Percentiles rank a stretch among this genome's conserved stretches.
Conservation (phyloP, 2,329 filamentous ascomycete genomes). For the Pseudocercospora ulei region DNA sequence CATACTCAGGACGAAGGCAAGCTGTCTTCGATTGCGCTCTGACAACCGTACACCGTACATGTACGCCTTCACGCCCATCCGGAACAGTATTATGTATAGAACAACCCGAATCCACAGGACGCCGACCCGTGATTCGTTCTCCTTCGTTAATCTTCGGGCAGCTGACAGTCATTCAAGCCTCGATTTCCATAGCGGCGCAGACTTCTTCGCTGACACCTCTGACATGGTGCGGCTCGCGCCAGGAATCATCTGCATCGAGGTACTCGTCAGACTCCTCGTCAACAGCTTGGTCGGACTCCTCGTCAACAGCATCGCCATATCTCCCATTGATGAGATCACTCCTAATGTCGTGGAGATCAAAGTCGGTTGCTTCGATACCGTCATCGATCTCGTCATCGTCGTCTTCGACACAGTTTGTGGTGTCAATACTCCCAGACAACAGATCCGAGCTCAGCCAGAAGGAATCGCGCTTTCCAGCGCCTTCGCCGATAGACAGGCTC, state of each 20-base stretch:
- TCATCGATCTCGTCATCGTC: conserved; percentile 33
- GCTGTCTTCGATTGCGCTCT: too few species aligned
- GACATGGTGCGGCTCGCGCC: conserved; percentile 19
- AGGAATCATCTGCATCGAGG: conserved; percentile 12
- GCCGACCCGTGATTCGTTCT: too few species aligned
- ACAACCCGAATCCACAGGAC: background rate
- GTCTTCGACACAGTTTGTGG: conserved; percentile 28
- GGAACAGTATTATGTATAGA: background rate
- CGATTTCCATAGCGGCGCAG: conserved; percentile 31
- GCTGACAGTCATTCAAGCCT: conserved; percentile 10
- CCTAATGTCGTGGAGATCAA: conserved; percentile 33
- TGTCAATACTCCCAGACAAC: conserved; percentile 23
- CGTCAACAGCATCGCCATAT: conserved; percentile 24
- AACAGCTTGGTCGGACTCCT: conserved; percentile 20
- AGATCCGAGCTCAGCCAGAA: conserved; percentile 75
- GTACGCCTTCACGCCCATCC: background rate
- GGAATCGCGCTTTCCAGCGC: conserved; percentile 67
- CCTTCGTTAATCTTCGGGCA: too few species aligned
- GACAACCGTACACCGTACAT: conserved; percentile 7
- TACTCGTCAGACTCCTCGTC: conserved; percentile 19
- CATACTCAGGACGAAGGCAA: background rate
- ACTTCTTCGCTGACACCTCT: conserved; percentile 31
- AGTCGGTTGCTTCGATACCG: conserved; percentile 32
- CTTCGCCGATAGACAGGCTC: conserved; percentile 38
- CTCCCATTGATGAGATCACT: conserved; percentile 31